Conservation (phyloP, 176 grass and related monocot genomes). For the Dactylis glomerata region DNA sequence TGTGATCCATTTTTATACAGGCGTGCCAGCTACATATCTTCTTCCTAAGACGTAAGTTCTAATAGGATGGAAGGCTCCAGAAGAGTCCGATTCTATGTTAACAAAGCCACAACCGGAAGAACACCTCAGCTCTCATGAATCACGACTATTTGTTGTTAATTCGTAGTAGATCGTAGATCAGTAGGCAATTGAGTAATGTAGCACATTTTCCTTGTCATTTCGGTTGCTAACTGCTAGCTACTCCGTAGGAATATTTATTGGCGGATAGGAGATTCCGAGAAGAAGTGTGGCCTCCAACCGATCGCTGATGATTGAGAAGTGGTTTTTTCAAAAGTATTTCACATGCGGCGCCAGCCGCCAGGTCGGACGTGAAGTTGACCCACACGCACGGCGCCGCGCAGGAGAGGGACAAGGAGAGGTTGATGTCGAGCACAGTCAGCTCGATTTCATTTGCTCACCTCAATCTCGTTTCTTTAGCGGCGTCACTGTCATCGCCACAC, state of each 20-base stretch:
- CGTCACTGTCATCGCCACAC: not conserved
- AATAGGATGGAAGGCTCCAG: no score
- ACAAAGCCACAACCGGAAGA: not conserved
- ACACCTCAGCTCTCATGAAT: not conserved
- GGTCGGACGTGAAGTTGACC: conserved; percentile 27
- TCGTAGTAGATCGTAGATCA: not conserved
- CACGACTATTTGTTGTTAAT: not conserved
- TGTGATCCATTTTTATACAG: not conserved
- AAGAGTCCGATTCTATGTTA: no score
- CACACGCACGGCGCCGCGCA: not conserved
- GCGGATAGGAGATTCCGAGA: not conserved
- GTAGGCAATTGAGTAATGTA: not conserved
- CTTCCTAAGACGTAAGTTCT: no score
- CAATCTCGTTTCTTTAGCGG: conserved; percentile 11
- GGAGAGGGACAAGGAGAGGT: not conserved
- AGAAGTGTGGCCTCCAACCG: not conserved
- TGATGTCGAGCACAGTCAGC: conserved; percentile 35
- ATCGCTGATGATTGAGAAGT: not conserved
- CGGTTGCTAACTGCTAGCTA: not conserved
- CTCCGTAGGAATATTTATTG: not conserved
- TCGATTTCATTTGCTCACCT: conserved; percentile 22
- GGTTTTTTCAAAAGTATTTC: conserved; percentile 2
- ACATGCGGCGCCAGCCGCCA: conserved; percentile 20
- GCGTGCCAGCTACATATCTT: not conserved
- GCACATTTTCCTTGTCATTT: conserved; percentile 4